A percentile compares a stretch with the other conserved stretches of the same genome.
phyloP scores from a whole-genome alignment of 768 basidiomycete species.

The Dioszegia crocea region DNA sequence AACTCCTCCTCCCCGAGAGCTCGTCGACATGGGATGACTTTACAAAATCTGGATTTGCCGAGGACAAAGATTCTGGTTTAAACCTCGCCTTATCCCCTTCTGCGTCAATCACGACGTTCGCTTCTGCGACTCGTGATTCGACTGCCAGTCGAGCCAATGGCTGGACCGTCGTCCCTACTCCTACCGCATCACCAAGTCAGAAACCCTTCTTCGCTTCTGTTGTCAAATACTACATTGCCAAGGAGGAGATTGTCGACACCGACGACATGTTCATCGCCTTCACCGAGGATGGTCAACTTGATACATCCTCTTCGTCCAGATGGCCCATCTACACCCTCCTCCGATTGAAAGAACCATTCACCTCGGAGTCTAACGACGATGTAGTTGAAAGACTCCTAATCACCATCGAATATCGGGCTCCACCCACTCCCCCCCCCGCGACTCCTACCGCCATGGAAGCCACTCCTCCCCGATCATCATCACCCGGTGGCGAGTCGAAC shows the following conservation, averaged over 20 bases:
- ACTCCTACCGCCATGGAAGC: not conserved
- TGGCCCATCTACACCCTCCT: conserved; percentile 31
- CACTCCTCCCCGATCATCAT: conserved; percentile 9
- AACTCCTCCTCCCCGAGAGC: not conserved
- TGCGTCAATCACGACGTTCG: not conserved
- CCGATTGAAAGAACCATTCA: conserved; percentile 7
- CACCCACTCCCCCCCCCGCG: conserved; percentile 1
- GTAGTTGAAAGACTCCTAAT: conserved; percentile 30
- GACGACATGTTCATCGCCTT: conserved; percentile 33
- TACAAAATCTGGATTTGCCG: conserved; percentile 23
- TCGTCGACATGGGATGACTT: conserved; percentile 29
- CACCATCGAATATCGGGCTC: conserved; percentile 12
- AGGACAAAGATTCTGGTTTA: conserved; percentile 6
- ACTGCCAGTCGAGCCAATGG: not conserved
- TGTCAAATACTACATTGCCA: not conserved
- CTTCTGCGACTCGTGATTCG: not conserved
- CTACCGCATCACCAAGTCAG: conserved; percentile 1
- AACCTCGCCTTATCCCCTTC: conserved; percentile 1
- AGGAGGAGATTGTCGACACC: conserved; percentile 19
- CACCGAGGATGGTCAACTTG: conserved; percentile 28
- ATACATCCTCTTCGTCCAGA: not conserved
- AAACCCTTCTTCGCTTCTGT: not conserved
- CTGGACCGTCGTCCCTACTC: not conserved
- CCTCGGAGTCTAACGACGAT: not conserved
- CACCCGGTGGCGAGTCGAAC: conserved; percentile 15